Base-by-base conservation (phyloP, 1,284 basidiomycete species). In the Pascua guehoae region DNA sequence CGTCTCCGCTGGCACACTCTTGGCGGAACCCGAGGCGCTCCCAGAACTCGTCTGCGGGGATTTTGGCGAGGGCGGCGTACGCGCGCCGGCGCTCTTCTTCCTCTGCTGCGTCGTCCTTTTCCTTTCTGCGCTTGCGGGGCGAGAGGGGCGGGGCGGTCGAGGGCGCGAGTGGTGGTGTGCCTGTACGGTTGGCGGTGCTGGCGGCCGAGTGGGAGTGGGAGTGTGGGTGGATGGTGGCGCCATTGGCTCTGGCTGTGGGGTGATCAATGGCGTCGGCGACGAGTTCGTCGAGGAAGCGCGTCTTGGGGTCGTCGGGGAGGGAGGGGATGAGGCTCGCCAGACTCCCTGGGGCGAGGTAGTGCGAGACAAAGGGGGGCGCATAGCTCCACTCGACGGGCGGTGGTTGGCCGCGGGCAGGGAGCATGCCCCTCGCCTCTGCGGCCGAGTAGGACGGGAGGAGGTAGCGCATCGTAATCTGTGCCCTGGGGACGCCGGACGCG, bases 11-110 rank as follows among this genome's bases (percentile, higher is more conserved):
- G 46, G 88, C 83, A 70, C 93, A 96, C 74, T 97, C 93, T 70
- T 96, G 93, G 39, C 93, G 83, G 77, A 89, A 94, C 32, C 88
- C 91, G 88, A 97, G 92, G 14, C 91, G 82, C 74, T 93, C 91
- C 89, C 91, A 95, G 75, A 93, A 97, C 70, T 95, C 91, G 50
- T 86, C 87, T 37, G 83, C 70, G 0, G 63, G 53, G 4, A 77
- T 59, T 32, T 57, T 64, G 12, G 64, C 59, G n/a, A 78, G 79
- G 72, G 60, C 87, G 18, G 66, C 62, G 18, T 66, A 55, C 14
- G 74, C 67, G 17, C 59, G 47, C 49, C 73, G 67, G 60, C 77
- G 72, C 65, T 70, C 63, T 12, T 64, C 66, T 60, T 69, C 75
- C 56, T 74, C 79, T 69, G 75, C 65, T 12, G 69, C 73, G 48